Evolutionary conservation across 306 rosid species (phyloP), one percentile per base, ranked within the genome.

Genomic region (Castanea sativa): DNA sequence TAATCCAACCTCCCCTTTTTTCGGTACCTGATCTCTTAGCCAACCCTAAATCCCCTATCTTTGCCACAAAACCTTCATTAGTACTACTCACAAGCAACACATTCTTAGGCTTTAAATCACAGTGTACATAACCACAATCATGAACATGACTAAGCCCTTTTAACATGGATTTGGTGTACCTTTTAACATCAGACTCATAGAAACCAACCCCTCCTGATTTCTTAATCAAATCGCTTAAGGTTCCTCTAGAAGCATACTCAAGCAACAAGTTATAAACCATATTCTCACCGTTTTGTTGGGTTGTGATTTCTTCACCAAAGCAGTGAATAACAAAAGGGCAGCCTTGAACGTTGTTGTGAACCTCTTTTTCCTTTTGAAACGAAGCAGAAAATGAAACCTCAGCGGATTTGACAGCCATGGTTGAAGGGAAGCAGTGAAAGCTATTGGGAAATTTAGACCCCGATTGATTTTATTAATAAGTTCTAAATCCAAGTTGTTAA

Each of bases 81-180:
- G 38, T 3, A 63, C 25, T 67, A 2, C 70, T 41, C 59, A 83
- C 51, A 32, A 83, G 75, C 35, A 83, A 14, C 38, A 78, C 76
- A 75, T 83, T 83, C 5, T 21, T 59, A 0, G 86, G 86, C 83
- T 83, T 83, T 79, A 83, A 69, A 78, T 83, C 83, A 35, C 86
- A 83, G n/a, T 83, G 86, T 30, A 77, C 72, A 1, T 61, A 82
- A 15, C 69, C 57, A 0, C 27, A 16, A 23, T 21, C 23, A 15
- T 78, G 82, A 57, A 82, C 67, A 25, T 82, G 79, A 67, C 57
- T 16, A 13, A 82, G 18, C 5, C 85, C 23, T 23, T 23, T 23
- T 23, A 82, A 77, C 16, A 78, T 82, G 0, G 79, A 65, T n/a
- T n/a, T 73, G 0, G 85, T 78, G 55, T 65, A 73, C 15, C 55